Evolutionary conservation across 2,329 filamentous ascomycete species (phyloP), one percentile per base, ranked within the genome.

Genomic region (Cordyceps cicadae): DNA sequence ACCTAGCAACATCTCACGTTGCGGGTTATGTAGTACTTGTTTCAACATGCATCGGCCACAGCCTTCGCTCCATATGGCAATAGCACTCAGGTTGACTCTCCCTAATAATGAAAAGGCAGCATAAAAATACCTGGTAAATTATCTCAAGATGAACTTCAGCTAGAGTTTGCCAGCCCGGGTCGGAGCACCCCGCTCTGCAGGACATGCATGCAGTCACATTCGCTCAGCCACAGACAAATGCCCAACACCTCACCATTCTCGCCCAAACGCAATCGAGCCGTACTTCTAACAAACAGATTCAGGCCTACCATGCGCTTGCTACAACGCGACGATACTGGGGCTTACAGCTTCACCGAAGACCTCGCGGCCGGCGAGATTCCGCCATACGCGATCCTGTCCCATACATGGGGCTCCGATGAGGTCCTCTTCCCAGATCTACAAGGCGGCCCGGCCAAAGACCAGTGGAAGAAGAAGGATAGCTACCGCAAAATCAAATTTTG

Each of bases 361-460:
- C 34, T 37, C 34, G 8, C 34, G 34, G 21, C 43, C 4, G 29
- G 43, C 17, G 15, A 51, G 21, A 26, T 53, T 4, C 68, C 68
- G 8, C 59, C 57, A 0, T 76, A 74, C 55, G 71, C 68, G 12
- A 74, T 75, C 26, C 66, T 76, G 0, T 74, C 72, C 2, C 73
- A 74, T 51, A 73, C 70, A 0, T 74, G 73, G 71, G 67, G 64
- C 9, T 59, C 65, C 1, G 14, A 69, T 0, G 71, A 75, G 54
- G 65, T 72, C 0, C 63, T 63, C 3, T 69, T 70, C 29, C 64
- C 70, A n/a, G 67, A 71, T 21, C 32, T 68, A 2, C 8, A 15
- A 12, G 32, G 11, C 15, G 3, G 37, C 6, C 29, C 29, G 29
- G 29, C 29, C 15, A 54, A 24, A 19, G n/a, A 11, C 8, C 14